Percentiles rank a stretch among this genome's conserved stretches.
Conservation (phyloP, 1,284 basidiomycete genomes). For the Schizophyllum amplum region DNA sequence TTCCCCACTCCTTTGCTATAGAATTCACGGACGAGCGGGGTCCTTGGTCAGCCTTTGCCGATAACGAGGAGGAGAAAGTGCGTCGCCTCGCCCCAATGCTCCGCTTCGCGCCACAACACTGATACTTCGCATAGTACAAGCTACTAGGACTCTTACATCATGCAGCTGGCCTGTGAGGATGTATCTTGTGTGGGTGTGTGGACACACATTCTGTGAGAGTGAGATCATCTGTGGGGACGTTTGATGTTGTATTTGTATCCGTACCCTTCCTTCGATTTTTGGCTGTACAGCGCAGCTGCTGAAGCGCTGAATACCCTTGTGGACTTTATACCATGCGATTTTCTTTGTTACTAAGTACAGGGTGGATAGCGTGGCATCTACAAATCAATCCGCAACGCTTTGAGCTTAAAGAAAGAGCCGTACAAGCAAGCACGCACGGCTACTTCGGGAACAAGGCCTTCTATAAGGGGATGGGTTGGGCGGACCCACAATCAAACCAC, state of each 20-base stretch:
- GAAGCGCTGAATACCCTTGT: no score
- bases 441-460: not conserved
- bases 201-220: not conserved
- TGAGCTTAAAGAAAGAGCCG: no score
- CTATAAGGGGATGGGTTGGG: no score
- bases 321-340: no score
- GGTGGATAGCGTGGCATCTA: no score
- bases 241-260: not conserved
- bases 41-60: slow-evolving; percentile 56
- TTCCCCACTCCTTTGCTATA: slow-evolving; percentile 62
- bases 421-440: not conserved
- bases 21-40: slow-evolving; percentile 44
- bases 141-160: not conserved
- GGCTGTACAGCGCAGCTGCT: no score
- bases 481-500: no score
- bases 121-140: not conserved
- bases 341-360: no score
- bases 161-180: not conserved
- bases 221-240: not conserved
- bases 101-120: not conserved
- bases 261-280: no score
- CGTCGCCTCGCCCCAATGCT: slow-evolving; percentile 8
- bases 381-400: no score
- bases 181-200: not conserved
- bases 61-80: slow-evolving; percentile 64